phyloP scores from a whole-genome alignment of 2,329 filamentous ascomycete species.

The Fusarium camptoceras region DNA sequence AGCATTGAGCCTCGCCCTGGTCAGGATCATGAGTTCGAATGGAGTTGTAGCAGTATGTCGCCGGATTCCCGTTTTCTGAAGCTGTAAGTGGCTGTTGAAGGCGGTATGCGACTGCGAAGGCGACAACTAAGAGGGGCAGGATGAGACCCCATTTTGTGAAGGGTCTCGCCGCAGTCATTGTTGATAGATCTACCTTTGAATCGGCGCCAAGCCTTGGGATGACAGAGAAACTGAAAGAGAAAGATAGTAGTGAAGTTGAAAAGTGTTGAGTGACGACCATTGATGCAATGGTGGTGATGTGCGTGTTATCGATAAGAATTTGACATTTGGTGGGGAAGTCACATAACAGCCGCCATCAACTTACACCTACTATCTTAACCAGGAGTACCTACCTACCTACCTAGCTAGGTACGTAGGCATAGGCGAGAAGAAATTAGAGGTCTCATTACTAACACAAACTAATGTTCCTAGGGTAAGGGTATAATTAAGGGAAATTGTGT shows the following conservation, averaged over 20 bases:
- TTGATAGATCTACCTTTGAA: background rate
- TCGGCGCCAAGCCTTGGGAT: background rate
- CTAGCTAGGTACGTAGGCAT: background rate
- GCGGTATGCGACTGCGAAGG: slow-evolving; percentile 50
- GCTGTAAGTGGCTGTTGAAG: slow-evolving; percentile 44
- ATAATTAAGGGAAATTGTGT: background rate
- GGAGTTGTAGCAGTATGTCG: slow-evolving; percentile 56
- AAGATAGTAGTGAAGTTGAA: background rate
- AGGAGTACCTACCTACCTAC: too few relatives aligned
- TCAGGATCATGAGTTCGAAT: slow-evolving; percentile 53
- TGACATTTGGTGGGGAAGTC: slow-evolving; percentile 14
- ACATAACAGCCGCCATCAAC: background rate
- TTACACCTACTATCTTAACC: too few relatives aligned
- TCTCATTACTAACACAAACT: background rate
- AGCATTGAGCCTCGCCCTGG: slow-evolving; percentile 62
- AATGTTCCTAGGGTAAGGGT: background rate
- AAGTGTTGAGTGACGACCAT: slow-evolving; percentile 8
- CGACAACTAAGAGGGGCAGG: slow-evolving; percentile 48
- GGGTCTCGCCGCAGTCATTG: slow-evolving; percentile 24
- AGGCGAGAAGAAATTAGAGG: background rate
- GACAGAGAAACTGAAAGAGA: background rate
- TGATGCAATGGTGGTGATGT: slow-evolving; percentile 5
- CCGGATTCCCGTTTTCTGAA: slow-evolving; percentile 4
- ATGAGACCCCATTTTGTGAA: slow-evolving; percentile 48
- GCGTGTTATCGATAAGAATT: slow-evolving; percentile 40